phyloP scores from a whole-genome alignment of 495 filamentous ascomycete species.

The Hyaloscypha finlandica region DNA sequence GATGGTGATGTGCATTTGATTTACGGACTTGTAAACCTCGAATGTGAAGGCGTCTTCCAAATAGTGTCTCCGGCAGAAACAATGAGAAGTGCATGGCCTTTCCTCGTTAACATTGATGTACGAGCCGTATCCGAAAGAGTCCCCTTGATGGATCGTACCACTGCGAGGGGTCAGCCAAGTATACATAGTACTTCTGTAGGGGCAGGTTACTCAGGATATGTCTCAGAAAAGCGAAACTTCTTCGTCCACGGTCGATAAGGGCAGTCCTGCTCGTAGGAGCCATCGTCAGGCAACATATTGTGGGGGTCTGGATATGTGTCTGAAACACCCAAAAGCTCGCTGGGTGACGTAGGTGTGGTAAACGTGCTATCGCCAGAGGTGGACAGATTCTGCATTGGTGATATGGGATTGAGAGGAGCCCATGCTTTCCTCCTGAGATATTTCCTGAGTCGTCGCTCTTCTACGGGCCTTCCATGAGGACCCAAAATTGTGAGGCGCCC shows the following conservation, averaged over 20 bases:
- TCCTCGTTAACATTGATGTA: slow-evolving; percentile 8
- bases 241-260: slow-evolving; percentile 8
- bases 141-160: slow-evolving; percentile 5
- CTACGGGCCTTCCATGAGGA: no score
- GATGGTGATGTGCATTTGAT: slow-evolving; percentile 6
- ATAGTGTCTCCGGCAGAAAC: slow-evolving; percentile 1
- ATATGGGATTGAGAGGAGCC: background rate
- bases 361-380: background rate
- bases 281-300: background rate
- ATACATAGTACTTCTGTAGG: background rate
- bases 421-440: slow-evolving; percentile 3
- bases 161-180: slow-evolving; percentile 2
- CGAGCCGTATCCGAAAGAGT: slow-evolving; percentile 8
- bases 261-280: slow-evolving; percentile 3
- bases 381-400: background rate
- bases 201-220: background rate
- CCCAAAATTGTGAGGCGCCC: no score
- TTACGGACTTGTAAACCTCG: background rate
- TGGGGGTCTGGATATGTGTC: background rate
- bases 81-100: background rate
- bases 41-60: background rate
- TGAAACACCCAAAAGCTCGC: background rate
- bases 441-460: background rate
- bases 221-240: slow-evolving; percentile 6
- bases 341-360: background rate